A percentile compares a stretch with the other conserved stretches of the same genome.
These are phyloP conservation scores for Obelidium mucronatum DNA, from an alignment of 192 early-diverging fungal genomes.

Conservation along the genomic window DNA sequence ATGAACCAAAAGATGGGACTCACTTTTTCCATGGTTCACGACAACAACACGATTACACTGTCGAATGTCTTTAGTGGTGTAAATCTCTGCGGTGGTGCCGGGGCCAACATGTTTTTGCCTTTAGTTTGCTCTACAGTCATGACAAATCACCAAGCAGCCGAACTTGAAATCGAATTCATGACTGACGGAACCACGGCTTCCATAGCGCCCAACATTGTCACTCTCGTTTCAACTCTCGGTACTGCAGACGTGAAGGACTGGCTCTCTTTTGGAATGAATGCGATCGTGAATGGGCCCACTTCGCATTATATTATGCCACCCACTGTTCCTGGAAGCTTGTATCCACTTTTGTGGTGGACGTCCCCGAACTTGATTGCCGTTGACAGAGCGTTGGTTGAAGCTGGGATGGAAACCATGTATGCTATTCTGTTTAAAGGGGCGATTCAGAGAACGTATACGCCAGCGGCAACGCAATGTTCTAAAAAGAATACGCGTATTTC, in stretches of 20 bases:
- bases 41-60: not conserved
- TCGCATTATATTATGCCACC: not conserved
- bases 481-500: conserved; percentile 1
- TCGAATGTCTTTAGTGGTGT: conserved; percentile 21
- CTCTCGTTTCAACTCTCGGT: not conserved
- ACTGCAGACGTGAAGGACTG: not conserved
- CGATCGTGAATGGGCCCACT: not conserved
- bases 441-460: conserved; percentile 18
- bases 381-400: conserved; percentile 11
- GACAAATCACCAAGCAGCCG: not conserved
- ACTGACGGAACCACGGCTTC: conserved; percentile 38
- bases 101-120: not conserved
- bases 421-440: conserved; percentile 33
- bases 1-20: not conserved
- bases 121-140: conserved; percentile 29
- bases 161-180: conserved; percentile 12
- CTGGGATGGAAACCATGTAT: conserved; percentile 39
- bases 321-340: conserved; percentile 32
- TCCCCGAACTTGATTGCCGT: conserved; percentile 33
- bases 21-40: conserved; percentile 2
- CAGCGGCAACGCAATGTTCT: conserved; percentile 7
- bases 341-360: conserved; percentile 39
- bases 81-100: conserved; percentile 18
- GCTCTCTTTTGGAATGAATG: conserved; percentile 8
- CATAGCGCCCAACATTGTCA: conserved; percentile 29